These are phyloP conservation scores for Aechmea fasciata DNA, from an alignment of 176 grass and related monocot species.

Conservation along the genomic window DNA sequence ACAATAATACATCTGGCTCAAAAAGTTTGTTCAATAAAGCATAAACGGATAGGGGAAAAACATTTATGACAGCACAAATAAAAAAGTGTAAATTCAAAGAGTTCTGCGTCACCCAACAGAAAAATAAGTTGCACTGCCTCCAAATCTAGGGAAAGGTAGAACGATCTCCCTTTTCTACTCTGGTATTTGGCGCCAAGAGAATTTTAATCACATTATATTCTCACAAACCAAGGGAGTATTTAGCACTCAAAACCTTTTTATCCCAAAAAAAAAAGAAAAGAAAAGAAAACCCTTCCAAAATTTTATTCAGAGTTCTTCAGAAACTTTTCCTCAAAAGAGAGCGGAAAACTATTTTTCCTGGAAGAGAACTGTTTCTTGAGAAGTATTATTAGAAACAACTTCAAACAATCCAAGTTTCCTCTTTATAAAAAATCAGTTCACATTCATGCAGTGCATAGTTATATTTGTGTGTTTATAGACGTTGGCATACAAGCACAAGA, in stretches of 20 bases:
- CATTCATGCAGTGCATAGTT: too few species aligned
- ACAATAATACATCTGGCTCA: too few species aligned
- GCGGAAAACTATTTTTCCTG: background rate
- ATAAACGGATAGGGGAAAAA: too few species aligned
- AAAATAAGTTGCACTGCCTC: background rate
- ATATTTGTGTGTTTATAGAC: too few species aligned
- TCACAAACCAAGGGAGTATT: background rate
- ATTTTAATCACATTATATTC: background rate
- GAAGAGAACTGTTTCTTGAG: too few species aligned
- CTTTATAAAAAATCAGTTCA: too few species aligned
- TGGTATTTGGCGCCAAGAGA: background rate
- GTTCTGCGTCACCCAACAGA: background rate
- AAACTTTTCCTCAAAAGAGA: background rate
- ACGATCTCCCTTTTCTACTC: background rate
- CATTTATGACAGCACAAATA: background rate
- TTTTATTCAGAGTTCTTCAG: too few species aligned
- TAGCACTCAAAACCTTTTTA: too few species aligned
- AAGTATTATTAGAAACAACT: too few species aligned
- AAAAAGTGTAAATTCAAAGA: background rate
- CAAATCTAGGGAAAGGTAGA: background rate
- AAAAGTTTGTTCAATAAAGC: too few species aligned
- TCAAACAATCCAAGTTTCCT: too few species aligned
- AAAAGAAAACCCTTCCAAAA: background rate
- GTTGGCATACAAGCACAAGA: too few species aligned
- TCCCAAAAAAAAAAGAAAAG: background rate